Conservation (phyloP, 257 asterid species). For the Echium plantagineum region DNA sequence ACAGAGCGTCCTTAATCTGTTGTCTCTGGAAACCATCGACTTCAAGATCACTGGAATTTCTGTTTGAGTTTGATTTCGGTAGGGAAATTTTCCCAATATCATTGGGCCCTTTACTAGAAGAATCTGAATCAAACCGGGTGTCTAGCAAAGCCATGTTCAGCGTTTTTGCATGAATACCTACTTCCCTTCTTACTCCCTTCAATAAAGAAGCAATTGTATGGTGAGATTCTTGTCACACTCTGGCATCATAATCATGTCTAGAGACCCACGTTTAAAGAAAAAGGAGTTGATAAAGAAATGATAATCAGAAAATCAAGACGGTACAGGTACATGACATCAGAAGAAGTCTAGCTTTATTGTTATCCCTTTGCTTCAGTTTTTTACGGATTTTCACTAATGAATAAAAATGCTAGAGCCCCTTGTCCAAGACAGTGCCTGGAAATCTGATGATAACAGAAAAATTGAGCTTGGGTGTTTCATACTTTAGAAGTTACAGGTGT, state of each 20-base stretch:
- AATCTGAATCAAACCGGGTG: constrained; percentile 18
- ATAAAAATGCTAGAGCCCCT: neutral
- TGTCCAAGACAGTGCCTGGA: neutral
- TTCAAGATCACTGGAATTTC: constrained; percentile 24
- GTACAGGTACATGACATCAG: neutral
- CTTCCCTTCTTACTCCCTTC: constrained; percentile 96
- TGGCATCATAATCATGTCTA: too few species aligned
- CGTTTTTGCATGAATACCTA: constrained; percentile 70
- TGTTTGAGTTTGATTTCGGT: constrained; percentile 22
- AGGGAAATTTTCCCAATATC: constrained; percentile 21
- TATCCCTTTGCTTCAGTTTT: neutral
- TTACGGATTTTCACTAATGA: neutral
- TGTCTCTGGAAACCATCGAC: constrained; percentile 16
- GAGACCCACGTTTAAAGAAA: neutral
- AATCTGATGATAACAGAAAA: neutral
- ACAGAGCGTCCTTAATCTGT: constrained; percentile 22
- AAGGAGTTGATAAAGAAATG: neutral
- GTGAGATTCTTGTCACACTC: neutral
- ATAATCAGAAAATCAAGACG: neutral
- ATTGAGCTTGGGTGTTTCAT: too few species aligned
- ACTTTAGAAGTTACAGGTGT: neutral
- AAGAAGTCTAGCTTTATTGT: neutral
- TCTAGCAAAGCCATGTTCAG: constrained; percentile 41
- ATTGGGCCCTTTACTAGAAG: constrained; percentile 21
- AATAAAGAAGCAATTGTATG: constrained; percentile 14